A percentile compares a stretch with the other conserved stretches of the same genome.
Conservation (phyloP, 2,329 filamentous ascomycete species). For the Calonectria pauciramosa region DNA sequence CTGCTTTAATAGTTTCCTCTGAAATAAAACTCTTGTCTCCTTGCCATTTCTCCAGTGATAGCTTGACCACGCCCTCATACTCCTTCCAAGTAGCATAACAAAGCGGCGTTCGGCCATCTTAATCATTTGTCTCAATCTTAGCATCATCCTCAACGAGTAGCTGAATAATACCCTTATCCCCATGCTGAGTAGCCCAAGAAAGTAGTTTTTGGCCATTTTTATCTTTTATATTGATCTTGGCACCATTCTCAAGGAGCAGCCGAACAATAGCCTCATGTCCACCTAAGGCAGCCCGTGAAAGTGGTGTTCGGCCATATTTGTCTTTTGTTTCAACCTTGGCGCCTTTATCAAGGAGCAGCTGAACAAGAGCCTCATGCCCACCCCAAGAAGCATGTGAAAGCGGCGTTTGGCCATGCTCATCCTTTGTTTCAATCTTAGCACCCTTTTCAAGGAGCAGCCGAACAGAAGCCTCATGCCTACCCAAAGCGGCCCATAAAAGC, state of each 20-base stretch:
- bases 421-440: neutral
- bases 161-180: no score
- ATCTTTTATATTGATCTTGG: neutral
- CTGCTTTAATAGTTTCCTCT: no score
- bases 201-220: neutral
- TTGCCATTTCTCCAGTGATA: neutral
- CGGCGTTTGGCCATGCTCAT: neutral
- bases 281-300: neutral
- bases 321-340: neutral
- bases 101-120: neutral
- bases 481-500: no score
- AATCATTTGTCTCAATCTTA: neutral
- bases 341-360: neutral
- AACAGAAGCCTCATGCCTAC: neutral
- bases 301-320: neutral
- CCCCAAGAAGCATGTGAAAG: neutral
- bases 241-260: neutral
- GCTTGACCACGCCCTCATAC: neutral
- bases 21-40: no score
- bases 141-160: neutral
- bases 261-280: no score
- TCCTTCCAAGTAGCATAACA: neutral
- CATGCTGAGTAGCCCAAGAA: neutral
- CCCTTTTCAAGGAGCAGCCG: neutral
- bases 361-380: neutral